These are phyloP conservation scores for Hypoxylon intermedium DNA, from an alignment of 495 filamentous ascomycete species.

Conservation along the genomic window DNA sequence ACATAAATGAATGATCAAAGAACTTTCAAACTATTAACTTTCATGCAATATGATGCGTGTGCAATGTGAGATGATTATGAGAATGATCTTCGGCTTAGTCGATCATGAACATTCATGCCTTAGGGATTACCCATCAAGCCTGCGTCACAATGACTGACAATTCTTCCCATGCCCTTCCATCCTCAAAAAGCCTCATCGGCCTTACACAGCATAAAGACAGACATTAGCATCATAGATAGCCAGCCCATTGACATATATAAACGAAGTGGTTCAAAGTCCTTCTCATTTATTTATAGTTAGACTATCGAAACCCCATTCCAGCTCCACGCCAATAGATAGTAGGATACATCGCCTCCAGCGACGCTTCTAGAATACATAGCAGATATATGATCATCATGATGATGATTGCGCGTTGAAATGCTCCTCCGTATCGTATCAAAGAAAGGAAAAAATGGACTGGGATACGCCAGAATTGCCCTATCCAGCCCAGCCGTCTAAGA, in stretches of 20 bases:
- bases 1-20: neutral
- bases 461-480: slow-evolving; percentile 30
- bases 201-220: too few relatives aligned
- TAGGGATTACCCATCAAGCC: too few relatives aligned
- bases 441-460: slow-evolving; percentile 7
- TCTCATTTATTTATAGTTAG: slow-evolving; percentile 10
- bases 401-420: slow-evolving; percentile 3
- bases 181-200: too few relatives aligned
- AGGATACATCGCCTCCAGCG: slow-evolving; percentile 9
- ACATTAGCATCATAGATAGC: too few relatives aligned
- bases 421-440: neutral
- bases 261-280: slow-evolving; percentile 15
- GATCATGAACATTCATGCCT: too few relatives aligned
- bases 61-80: too few relatives aligned
- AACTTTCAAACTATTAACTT: neutral
- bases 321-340: slow-evolving; percentile 2
- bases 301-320: slow-evolving; percentile 22
- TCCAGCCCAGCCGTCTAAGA: slow-evolving; percentile 30
- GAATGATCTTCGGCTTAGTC: too few relatives aligned
- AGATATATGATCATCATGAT: too few relatives aligned
- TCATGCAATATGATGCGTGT: too few relatives aligned
- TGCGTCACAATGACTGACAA: too few relatives aligned
- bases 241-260: too few relatives aligned
- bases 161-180: too few relatives aligned
- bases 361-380: slow-evolving; percentile 10